Conservation (phyloP, 2,329 filamentous ascomycete genomes). For the Xylariaceae sp. region DNA sequence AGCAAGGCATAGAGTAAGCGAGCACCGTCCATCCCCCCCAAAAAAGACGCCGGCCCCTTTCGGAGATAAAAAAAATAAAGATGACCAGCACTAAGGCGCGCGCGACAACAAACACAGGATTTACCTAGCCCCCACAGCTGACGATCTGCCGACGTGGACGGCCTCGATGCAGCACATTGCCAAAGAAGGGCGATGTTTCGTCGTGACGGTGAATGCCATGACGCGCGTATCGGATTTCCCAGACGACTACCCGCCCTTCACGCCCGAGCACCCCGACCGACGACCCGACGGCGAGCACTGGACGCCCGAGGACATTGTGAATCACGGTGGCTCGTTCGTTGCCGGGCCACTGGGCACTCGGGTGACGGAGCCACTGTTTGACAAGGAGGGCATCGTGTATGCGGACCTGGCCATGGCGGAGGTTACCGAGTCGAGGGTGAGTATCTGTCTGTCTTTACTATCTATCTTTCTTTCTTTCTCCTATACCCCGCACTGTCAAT, state of each 20-base stretch:
- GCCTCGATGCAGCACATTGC: slow-evolving; percentile 42
- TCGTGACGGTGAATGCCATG: slow-evolving; percentile 39
- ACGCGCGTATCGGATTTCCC: slow-evolving; percentile 40
- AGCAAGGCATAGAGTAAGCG: slow-evolving; percentile 38
- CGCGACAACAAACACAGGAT: slow-evolving; percentile 24
- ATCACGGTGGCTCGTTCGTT: slow-evolving; percentile 38
- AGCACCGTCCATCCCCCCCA: neutral
- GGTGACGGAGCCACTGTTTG: slow-evolving; percentile 37
- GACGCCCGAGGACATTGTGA: slow-evolving; percentile 36
- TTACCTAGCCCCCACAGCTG: slow-evolving; percentile 32
- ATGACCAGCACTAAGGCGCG: neutral
- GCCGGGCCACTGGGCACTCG: slow-evolving; percentile 37
- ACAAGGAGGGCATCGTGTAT: slow-evolving; percentile 37
- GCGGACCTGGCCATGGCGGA: slow-evolving; percentile 34
- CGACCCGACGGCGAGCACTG: slow-evolving; percentile 36
- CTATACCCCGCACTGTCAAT: neutral
- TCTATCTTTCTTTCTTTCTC: neutral
- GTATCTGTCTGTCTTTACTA: slow-evolving; percentile 1
- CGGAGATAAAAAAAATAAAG: neutral
- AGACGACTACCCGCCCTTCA: slow-evolving; percentile 38
- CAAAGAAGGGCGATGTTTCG: slow-evolving; percentile 42
- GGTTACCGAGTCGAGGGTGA: slow-evolving; percentile 36
- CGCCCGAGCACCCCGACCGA: slow-evolving; percentile 34
- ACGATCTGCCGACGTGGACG: slow-evolving; percentile 34
- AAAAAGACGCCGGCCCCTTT: too few relatives aligned